Conservation (phyloP, 1,139 yeast species). For the Taphrina sp. region DNA sequence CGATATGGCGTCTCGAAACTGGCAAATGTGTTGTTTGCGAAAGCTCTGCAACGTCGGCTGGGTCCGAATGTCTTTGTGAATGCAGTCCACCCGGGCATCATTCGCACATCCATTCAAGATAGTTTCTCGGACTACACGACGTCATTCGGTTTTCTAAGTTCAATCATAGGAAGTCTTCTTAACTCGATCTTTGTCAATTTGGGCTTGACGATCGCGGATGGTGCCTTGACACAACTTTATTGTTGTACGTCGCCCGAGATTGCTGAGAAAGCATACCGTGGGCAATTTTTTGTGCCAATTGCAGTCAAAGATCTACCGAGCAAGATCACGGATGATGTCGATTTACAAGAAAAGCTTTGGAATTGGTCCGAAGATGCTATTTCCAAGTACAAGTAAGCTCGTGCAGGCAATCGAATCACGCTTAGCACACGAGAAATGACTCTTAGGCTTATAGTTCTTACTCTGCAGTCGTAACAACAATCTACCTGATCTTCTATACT, state of each 20-base stretch:
- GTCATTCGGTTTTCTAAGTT: background rate
- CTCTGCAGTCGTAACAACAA: no score
- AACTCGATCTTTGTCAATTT: conserved; percentile 52
- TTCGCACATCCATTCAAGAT: conserved; percentile 69
- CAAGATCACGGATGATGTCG: conserved; percentile 11
- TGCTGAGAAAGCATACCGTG: conserved; percentile 58
- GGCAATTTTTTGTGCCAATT: conserved; percentile 60
- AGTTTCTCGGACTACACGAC: conserved; percentile 52
- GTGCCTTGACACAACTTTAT: conserved; percentile 63
- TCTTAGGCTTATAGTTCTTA: no score
- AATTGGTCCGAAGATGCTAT: conserved; percentile 34
- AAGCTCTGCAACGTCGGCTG: conserved; percentile 57
- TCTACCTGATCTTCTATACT: no score
- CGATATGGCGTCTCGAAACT: conserved; percentile 79
- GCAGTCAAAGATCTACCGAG: conserved; percentile 25
- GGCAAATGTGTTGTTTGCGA: conserved; percentile 73
- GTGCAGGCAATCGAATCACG: no score
- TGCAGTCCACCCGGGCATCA: conserved; percentile 82
- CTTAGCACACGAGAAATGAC: no score
- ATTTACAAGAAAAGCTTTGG: conserved; percentile 33
- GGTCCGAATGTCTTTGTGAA: conserved; percentile 65
- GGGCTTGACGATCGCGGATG: conserved; percentile 59
- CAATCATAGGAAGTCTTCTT: background rate
- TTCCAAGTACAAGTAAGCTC: no score
- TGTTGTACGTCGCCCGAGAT: conserved; percentile 61